Conservation (phyloP, 176 grass and related monocot species). For the Pontederia crassipes region DNA sequence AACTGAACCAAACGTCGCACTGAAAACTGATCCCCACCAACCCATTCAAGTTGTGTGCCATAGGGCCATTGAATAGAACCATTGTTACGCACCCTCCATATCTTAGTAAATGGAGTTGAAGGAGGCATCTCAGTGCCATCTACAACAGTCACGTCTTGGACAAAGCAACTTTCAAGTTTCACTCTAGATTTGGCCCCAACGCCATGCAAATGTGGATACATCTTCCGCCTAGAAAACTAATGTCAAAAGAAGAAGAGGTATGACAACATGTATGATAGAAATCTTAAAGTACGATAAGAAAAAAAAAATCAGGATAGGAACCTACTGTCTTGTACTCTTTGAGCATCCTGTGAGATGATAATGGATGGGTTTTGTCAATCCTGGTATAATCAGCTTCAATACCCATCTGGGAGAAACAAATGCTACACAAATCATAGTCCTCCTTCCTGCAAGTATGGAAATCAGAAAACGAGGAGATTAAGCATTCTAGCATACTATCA, state of each 20-base stretch:
- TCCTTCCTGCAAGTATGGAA: slow-evolving; percentile 48
- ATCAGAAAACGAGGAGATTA: slow-evolving; percentile 8
- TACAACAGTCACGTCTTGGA: slow-evolving; percentile 51
- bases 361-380: not conserved
- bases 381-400: slow-evolving; percentile 25
- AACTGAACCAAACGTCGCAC: slow-evolving; percentile 20
- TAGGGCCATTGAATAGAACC: slow-evolving; percentile 50
- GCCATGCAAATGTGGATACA: not conserved
- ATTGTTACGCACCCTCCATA: slow-evolving; percentile 69
- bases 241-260: slow-evolving; percentile 9
- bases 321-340: not conserved
- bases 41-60: slow-evolving; percentile 54
- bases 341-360: not conserved
- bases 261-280: not conserved
- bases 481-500: slow-evolving; percentile 4
- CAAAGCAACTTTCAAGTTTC: slow-evolving; percentile 39
- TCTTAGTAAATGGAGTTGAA: slow-evolving; percentile 51
- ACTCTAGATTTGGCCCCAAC: slow-evolving; percentile 19
- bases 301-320: slow-evolving; percentile 1
- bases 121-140: slow-evolving; percentile 69
- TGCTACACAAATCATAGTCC: slow-evolving; percentile 76
- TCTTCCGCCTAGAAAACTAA: slow-evolving; percentile 21
- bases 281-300: not conserved
- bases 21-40: slow-evolving; percentile 53
- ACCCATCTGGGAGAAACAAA: slow-evolving; percentile 61